Conservation (phyloP, 106 monocot species). For the Ottelia alismoides region DNA sequence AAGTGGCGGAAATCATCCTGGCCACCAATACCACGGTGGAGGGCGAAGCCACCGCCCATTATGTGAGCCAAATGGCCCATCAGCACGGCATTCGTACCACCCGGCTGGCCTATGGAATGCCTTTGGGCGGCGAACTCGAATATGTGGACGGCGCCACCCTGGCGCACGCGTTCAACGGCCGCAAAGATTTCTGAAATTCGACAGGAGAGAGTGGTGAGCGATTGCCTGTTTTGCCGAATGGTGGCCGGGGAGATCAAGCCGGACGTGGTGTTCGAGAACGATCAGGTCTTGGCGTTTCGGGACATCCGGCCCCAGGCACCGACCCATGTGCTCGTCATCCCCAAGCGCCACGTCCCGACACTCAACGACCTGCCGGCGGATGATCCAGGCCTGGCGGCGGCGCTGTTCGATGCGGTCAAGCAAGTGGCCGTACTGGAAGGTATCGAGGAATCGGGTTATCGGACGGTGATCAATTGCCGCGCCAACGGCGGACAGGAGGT, state of each 20-base stretch:
- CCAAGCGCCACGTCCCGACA: background rate
- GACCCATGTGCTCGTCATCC: background rate
- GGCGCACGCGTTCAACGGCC: no score
- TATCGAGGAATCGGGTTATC: background rate
- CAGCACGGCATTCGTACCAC: no score
- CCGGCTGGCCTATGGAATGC: no score
- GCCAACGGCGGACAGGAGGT: background rate
- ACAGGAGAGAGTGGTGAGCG: background rate
- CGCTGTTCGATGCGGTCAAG: background rate
- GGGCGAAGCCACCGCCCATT: no score
- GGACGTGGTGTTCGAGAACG: background rate
- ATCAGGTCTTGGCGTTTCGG: background rate
- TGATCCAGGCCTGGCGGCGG: background rate
- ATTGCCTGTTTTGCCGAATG: background rate
- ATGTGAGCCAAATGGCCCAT: no score
- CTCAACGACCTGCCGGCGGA: conserved; percentile 1
- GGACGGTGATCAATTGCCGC: background rate
- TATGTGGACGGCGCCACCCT: no score
- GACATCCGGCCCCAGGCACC: background rate
- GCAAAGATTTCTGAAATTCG: no score
- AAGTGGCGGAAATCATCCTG: no score
- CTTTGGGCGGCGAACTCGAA: no score
- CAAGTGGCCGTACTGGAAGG: background rate
- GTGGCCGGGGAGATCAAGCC: background rate
- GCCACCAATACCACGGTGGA: no score